These are phyloP conservation scores for Tillandsia fasciculata DNA, from an alignment of 176 grass and related monocot species.

Conservation along the genomic window DNA sequence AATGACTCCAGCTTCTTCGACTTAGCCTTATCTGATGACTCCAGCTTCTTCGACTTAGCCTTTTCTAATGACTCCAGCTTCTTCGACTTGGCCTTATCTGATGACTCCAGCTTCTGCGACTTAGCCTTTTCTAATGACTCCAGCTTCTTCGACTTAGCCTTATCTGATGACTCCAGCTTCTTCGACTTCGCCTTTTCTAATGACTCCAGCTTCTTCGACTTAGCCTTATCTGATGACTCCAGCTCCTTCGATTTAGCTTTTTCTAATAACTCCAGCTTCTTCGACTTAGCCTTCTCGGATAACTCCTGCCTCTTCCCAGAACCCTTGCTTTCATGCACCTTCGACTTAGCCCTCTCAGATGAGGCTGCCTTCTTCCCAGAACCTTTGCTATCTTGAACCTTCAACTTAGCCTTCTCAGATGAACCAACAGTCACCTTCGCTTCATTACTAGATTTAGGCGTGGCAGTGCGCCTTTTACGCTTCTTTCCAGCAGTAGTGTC, in stretches of 20 bases:
- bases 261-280: neutral
- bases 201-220: too few relatives aligned
- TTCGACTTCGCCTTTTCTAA: too few relatives aligned
- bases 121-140: neutral
- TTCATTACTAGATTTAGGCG: neutral
- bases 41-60: too few relatives aligned
- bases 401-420: slow-evolving; percentile 25
- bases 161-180: too few relatives aligned
- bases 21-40: too few relatives aligned
- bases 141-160: neutral
- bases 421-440: slow-evolving; percentile 29
- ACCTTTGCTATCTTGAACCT: slow-evolving; percentile 7
- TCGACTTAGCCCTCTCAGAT: too few relatives aligned
- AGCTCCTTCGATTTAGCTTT: neutral
- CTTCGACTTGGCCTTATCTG: too few relatives aligned
- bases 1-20: too few relatives aligned
- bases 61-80: too few relatives aligned
- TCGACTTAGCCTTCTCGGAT: neutral
- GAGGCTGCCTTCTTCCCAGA: slow-evolving; percentile 8
- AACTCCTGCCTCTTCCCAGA: neutral
- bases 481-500: slow-evolving; percentile 20
- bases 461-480: slow-evolving; percentile 7
- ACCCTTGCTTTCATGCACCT: neutral
- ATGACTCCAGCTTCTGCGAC: neutral
- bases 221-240: too few relatives aligned